Base-by-base conservation (phyloP, 139 green algal species). In the Auxenochlorella pyrenoidosa region DNA sequence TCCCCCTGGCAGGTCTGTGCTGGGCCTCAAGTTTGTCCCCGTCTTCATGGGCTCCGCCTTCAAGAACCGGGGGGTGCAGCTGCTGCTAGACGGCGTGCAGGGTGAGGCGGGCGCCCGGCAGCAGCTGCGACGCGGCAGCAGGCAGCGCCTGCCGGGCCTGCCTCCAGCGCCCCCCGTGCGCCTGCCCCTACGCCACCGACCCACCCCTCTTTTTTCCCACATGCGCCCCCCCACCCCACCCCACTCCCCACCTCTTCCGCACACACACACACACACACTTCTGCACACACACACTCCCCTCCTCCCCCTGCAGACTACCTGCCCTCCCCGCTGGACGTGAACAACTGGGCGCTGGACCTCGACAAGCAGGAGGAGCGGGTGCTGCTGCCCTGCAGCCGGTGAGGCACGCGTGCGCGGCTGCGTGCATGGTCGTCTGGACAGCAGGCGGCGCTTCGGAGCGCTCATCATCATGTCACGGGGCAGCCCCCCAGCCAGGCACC, bases 31-130 rank as follows among this genome's bases (percentile, higher is more conserved):
- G 32, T 99, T 97, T 89, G 91, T 95, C 36, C 98, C 98, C 12
- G 93, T 99, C 18, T 98, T 99, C 91, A 98, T 99, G 97, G 98
- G 98, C 86, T 86, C 86, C 40, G 92, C 92, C 28, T 95, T 94
- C 86, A 95, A 95, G 84, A 95, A 95, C 86, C 92, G 92, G 68
- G 90, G 93, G 36, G 93, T 97, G 75, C 94, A 96, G 89, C 88
- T 92, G 75, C 92, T 99, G 77, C 92, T 99, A 85, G 93, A 98
- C 86, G 96, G 96, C 32, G 97, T 99, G 44, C 79, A 43, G n/a
- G 83, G 83, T 87, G 83, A 41, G 83, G 2, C 40, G 59, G 0
- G 22, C 4, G 60, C 24, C 60, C 21, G 22, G 60, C 60, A 68
- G 24, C 30, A 71, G 34, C 21, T 36, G 63, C 22, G 3, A 68